phyloP scores from a whole-genome alignment of 768 basidiomycete species.

The Boletales sp. region DNA sequence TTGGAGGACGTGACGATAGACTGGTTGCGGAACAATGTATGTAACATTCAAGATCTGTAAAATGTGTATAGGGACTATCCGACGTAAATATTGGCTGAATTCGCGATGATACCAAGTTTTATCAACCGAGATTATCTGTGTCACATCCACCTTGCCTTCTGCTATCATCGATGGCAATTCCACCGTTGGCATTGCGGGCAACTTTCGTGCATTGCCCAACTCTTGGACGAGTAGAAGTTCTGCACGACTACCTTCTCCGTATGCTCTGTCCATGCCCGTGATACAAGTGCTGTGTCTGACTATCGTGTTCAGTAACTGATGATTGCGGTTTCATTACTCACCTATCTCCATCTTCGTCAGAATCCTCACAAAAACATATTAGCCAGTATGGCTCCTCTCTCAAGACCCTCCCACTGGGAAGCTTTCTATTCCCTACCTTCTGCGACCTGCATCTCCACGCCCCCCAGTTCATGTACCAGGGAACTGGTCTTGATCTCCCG shows the following conservation, averaged over 20 bases:
- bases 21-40: slow-evolving; percentile 42
- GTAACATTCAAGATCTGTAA: slow-evolving; percentile 23
- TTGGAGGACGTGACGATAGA: slow-evolving; percentile 64
- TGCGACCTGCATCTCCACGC: slow-evolving; percentile 85
- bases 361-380: slow-evolving; percentile 35
- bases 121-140: too few relatives aligned
- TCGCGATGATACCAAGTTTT: not conserved
- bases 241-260: slow-evolving; percentile 57
- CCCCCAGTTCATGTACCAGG: slow-evolving; percentile 86
- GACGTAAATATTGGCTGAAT: not conserved
- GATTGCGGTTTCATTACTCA: slow-evolving; percentile 49
- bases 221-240: slow-evolving; percentile 52
- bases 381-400: slow-evolving; percentile 10
- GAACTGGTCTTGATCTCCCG: slow-evolving; percentile 80
- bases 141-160: not conserved
- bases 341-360: slow-evolving; percentile 38
- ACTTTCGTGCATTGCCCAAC: slow-evolving; percentile 56
- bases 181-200: slow-evolving; percentile 36
- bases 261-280: not conserved
- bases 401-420: slow-evolving; percentile 44
- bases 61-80: not conserved
- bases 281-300: slow-evolving; percentile 2
- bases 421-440: slow-evolving; percentile 75
- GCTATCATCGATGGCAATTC: slow-evolving; percentile 8
- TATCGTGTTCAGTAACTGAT: slow-evolving; percentile 25